A percentile compares a stretch with the other conserved stretches of the same genome.
These are phyloP conservation scores for Candida nemodendra DNA, from an alignment of 805 yeast species.

Conservation along the genomic window DNA sequence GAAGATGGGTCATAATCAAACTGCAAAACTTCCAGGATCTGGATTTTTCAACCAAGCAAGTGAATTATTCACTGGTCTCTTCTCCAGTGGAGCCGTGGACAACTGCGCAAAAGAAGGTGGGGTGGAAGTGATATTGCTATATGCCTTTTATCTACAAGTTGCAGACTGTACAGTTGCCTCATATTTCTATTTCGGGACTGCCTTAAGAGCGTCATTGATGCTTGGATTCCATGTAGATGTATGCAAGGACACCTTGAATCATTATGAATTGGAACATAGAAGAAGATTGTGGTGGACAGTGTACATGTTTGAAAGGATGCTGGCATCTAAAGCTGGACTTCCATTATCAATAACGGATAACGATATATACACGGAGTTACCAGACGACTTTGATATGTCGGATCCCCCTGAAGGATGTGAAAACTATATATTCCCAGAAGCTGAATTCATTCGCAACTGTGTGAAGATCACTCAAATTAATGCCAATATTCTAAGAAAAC, in stretches of 20 bases:
- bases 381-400: slow-evolving; percentile 67
- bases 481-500: slow-evolving; percentile 64
- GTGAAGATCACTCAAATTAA: slow-evolving; percentile 77
- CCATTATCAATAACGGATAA: slow-evolving; percentile 79
- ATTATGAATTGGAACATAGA: slow-evolving; percentile 54
- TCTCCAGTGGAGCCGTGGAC: slow-evolving; percentile 78
- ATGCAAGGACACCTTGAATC: slow-evolving; percentile 55
- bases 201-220: slow-evolving; percentile 67
- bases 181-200: slow-evolving; percentile 76
- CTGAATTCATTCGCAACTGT: slow-evolving; percentile 73
- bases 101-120: slow-evolving; percentile 79
- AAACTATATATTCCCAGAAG: slow-evolving; percentile 73
- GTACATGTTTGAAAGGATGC: slow-evolving; percentile 57
- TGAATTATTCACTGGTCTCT: slow-evolving; percentile 72
- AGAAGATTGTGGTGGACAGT: slow-evolving; percentile 41
- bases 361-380: slow-evolving; percentile 75
- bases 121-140: slow-evolving; percentile 68
- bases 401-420: slow-evolving; percentile 59
- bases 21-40: slow-evolving; percentile 68
- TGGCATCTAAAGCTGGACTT: slow-evolving; percentile 77
- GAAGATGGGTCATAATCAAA: slow-evolving; percentile 6
- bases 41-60: slow-evolving; percentile 78
- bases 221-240: slow-evolving; percentile 83
- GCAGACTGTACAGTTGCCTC: slow-evolving; percentile 84
- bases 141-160: slow-evolving; percentile 78